Conservation (phyloP, 768 basidiomycete species). For the Pilatotrama ljubarskyi region DNA sequence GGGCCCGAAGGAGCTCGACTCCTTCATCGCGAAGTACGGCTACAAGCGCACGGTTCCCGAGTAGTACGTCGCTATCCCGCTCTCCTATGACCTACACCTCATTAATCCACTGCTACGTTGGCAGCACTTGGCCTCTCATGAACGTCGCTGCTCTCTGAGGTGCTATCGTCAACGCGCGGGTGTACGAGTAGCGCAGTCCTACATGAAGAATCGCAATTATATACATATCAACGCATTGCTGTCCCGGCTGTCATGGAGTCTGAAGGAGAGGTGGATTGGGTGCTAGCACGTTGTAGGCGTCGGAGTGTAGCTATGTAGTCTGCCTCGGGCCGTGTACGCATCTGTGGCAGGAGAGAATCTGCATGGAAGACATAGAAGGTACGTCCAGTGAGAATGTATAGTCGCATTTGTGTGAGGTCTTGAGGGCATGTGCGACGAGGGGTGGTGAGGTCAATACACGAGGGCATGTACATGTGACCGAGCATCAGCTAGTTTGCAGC, state of each 20-base stretch:
- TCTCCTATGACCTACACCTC: slow-evolving; percentile 11
- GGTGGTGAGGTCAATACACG: too few relatives aligned
- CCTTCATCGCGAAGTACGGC: slow-evolving; percentile 73
- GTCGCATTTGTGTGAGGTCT: too few relatives aligned
- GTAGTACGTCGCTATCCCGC: slow-evolving; percentile 60
- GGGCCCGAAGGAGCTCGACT: slow-evolving; percentile 84
- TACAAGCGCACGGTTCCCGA: slow-evolving; percentile 65
- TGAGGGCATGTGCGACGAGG: too few relatives aligned
- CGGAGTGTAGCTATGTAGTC: too few relatives aligned
- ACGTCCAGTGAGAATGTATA: too few relatives aligned
- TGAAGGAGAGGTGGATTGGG: not conserved
- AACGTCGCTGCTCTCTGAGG: slow-evolving; percentile 57
- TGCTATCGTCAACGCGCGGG: not conserved
- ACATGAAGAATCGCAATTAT: not conserved
- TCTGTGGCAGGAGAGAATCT: too few relatives aligned
- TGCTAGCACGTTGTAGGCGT: not conserved
- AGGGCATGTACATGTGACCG: too few relatives aligned
- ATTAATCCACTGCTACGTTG: not conserved
- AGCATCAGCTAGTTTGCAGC: too few relatives aligned
- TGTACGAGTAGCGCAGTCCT: slow-evolving; percentile 22
- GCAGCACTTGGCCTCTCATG: slow-evolving; percentile 74
- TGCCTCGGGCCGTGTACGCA: too few relatives aligned
- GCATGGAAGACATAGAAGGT: too few relatives aligned
- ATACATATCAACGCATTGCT: not conserved
- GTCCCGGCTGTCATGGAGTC: not conserved